These are phyloP conservation scores for Epichloe gansuensis DNA, from an alignment of 2,329 filamentous ascomycete species.

Conservation along the genomic window DNA sequence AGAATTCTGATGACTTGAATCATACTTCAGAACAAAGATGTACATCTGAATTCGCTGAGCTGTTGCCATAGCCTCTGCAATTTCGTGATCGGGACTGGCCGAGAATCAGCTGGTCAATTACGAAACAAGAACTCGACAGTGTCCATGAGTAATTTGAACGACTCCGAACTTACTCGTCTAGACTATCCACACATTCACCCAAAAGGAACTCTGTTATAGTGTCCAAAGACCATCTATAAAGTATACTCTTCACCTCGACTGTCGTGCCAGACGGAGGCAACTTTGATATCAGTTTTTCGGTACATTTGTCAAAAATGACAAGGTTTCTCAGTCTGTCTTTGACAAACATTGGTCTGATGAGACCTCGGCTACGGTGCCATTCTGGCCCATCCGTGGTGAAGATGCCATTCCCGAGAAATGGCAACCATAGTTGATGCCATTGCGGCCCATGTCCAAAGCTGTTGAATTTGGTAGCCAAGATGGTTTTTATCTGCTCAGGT, in stretches of 20 bases:
- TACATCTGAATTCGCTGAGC: constrained; percentile 56
- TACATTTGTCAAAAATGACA: constrained; percentile 46
- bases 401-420: constrained; percentile 42
- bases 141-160: constrained; percentile 16
- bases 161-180: constrained; percentile 22
- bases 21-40: constrained; percentile 36
- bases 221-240: constrained; percentile 54
- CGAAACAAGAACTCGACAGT: constrained; percentile 27
- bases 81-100: constrained; percentile 38
- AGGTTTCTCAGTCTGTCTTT: constrained; percentile 36
- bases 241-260: constrained; percentile 48
- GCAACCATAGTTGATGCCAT: constrained; percentile 29
- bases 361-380: constrained; percentile 41
- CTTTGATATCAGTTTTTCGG: constrained; percentile 42
- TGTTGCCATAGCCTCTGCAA: constrained; percentile 57
- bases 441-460: constrained; percentile 34
- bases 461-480: constrained; percentile 42
- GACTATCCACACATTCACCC: constrained; percentile 39
- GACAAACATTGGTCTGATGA: constrained; percentile 41
- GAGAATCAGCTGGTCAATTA: not conserved
- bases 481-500: constrained; percentile 42
- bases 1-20: constrained; percentile 1
- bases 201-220: constrained; percentile 57
- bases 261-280: constrained; percentile 41
- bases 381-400: constrained; percentile 37